Conservation (phyloP, 192 early-diverging fungal species). For the Entomortierella beljakovae region DNA sequence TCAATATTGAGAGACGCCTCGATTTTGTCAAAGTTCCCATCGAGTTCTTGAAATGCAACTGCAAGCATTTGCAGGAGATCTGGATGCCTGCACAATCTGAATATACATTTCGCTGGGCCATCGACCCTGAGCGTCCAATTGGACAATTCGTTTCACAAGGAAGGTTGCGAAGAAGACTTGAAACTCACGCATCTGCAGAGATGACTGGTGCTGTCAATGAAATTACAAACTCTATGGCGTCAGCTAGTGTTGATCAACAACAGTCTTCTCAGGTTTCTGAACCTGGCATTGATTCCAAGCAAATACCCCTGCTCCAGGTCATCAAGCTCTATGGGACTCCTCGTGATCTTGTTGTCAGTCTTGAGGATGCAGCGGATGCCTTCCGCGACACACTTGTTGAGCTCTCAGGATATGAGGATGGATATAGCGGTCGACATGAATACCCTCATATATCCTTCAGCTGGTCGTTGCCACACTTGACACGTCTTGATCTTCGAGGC, state of each 20-base stretch:
- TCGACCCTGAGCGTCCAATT: conserved; percentile 12
- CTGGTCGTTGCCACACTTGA: conserved; percentile 16
- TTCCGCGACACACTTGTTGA: conserved; percentile 30
- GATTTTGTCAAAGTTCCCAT: conserved; percentile 2
- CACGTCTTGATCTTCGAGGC: conserved; percentile 16
- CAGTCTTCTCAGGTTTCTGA: background rate
- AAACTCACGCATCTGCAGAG: background rate
- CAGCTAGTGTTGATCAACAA: background rate
- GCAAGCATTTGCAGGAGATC: conserved; percentile 19
- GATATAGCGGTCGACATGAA: conserved; percentile 4
- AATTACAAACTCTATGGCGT: background rate
- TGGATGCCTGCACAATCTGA: conserved; percentile 16
- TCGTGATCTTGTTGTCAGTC: conserved; percentile 7
- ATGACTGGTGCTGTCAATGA: background rate
- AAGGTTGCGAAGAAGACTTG: conserved; percentile 1
- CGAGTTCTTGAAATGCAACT: conserved; percentile 1
- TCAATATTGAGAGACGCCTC: conserved; percentile 22
- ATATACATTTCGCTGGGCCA: conserved; percentile 30
- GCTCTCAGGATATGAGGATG: conserved; percentile 32
- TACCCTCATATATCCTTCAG: conserved; percentile 18
- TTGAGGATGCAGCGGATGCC: conserved; percentile 36
- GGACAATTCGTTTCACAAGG: conserved; percentile 7
- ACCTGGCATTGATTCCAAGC: background rate
- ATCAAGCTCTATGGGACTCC: conserved; percentile 22
- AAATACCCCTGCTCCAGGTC: background rate